Percentiles rank a stretch among this genome's conserved stretches.
These are phyloP conservation scores for Spirogloea muscicola DNA, from an alignment of 139 green algal species.

Conservation along the genomic window DNA sequence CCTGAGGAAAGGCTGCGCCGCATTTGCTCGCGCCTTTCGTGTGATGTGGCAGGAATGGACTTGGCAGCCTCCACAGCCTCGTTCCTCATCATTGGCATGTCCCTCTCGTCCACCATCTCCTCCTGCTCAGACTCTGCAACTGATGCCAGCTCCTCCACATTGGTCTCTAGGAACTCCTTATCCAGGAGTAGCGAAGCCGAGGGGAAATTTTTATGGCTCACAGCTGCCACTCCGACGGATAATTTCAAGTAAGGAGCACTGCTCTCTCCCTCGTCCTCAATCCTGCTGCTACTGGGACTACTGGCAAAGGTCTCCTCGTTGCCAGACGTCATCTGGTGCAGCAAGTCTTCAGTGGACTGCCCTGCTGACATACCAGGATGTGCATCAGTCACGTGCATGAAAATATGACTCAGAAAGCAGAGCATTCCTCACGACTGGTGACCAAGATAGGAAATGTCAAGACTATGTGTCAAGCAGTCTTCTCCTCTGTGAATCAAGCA, in stretches of 20 bases:
- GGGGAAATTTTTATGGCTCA: not conserved
- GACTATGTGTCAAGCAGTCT: no score
- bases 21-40: no score
- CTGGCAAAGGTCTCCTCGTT: not conserved
- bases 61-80: not conserved
- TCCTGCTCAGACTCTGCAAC: conserved; percentile 12
- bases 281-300: not conserved
- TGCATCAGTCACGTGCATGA: no score
- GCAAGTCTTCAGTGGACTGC: no score
- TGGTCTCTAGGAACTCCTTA: conserved; percentile 2
- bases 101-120: not conserved
- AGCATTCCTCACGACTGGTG: no score
- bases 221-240: not conserved
- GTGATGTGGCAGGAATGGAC: no score
- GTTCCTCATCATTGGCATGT: conserved; percentile 2
- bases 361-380: no score
- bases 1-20: not conserved
- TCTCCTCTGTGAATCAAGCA: no score
- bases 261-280: not conserved
- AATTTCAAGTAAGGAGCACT: not conserved
- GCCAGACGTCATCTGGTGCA: no score
- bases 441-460: no score
- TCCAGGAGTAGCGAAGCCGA: conserved; percentile 3
- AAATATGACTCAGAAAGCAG: no score
- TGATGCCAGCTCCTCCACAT: not conserved